Base-by-base conservation (phyloP, 768 basidiomycete species). In the Lyophyllum decastes region DNA sequence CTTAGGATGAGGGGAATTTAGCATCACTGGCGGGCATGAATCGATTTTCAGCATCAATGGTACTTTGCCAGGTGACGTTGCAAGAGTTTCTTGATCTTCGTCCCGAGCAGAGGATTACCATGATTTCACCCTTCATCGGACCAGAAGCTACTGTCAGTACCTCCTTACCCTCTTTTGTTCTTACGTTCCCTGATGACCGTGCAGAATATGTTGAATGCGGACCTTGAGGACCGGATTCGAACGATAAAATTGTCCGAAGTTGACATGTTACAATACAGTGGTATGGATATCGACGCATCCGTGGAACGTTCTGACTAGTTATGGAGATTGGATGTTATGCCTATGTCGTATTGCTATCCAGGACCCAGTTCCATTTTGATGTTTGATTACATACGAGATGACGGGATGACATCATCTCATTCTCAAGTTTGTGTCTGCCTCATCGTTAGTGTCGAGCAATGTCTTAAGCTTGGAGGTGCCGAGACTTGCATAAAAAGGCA, bases 21-120 rank as follows among this genome's bases (percentile, higher is more conserved):
- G 80, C 83, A 0, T 66, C 69, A 1, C 74, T 83, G 9, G 72
- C 76, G 5, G 86, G 88, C 16, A 85, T 92, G 83, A 92, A 92
- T 57, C 71, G 75, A 6, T 89, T 90, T 66, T 84, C 85, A 0
- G 85, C 90, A 6, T 78, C 82, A n/a, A 70, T 87, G 3, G 79
- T 92, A 55, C 71, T 91, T 2, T 83, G 78, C 52, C 79, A 84
- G 56, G 74, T 76, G 7, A 72, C 77, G 4, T 64, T 89, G 6
- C 78, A 85, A 16, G 76, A 82, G 3, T 83, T 90, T 63, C 64
- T 92, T 24, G 76, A 81, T 14, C 68, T 81, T 69, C 67, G 72
- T 9, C 67, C 82, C 2, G 78, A 86, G 40, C 76, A 71, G 35
- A 76, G 88, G 49, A 40, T 81, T 10, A 68, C 75, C 14, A 66